phyloP scores from a whole-genome alignment of 495 filamentous ascomycete genomes.

The Neurospora pannonica region DNA sequence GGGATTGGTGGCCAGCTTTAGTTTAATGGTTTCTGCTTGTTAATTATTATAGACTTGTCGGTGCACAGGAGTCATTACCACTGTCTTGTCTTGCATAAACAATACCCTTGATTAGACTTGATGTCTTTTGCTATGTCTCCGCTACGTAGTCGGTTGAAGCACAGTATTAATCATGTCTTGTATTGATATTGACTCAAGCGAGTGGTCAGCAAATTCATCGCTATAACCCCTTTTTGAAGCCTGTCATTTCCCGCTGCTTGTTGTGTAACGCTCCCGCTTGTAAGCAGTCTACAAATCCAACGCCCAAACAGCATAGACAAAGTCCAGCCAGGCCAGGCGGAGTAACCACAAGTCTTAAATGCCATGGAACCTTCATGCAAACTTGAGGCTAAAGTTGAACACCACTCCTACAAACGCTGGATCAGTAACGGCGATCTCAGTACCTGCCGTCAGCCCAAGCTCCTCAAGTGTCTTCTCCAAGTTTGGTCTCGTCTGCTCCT shows the following conservation, averaged over 20 bases:
- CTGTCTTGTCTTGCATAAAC: not conserved
- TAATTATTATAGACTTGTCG: not conserved
- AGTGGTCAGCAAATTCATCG: not conserved
- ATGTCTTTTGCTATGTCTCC: not conserved
- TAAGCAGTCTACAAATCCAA: not conserved
- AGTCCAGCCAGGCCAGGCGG: not conserved
- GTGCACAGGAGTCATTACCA: not conserved
- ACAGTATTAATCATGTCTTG: not conserved
- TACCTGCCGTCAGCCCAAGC: slow-evolving; percentile 40
- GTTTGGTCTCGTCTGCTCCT: slow-evolving; percentile 74
- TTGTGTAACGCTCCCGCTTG: not conserved
- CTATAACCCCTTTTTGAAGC: not conserved
- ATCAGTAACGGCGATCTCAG: slow-evolving; percentile 69
- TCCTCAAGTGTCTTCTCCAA: slow-evolving; percentile 56
- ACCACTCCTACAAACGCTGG: slow-evolving; percentile 61
- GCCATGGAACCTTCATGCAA: slow-evolving; percentile 3
- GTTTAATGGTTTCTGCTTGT: slow-evolving; percentile 2
- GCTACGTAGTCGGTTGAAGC: not conserved
- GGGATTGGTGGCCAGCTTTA: slow-evolving; percentile 3
- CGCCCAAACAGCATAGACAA: not conserved
- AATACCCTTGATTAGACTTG: not conserved
- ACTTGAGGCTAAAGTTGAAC: slow-evolving; percentile 60
- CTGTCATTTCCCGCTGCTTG: not conserved
- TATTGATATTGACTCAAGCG: not conserved
- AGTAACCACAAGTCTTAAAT: not conserved